These are phyloP conservation scores for Antrodiella citrinella DNA, from an alignment of 768 basidiomycete genomes.

Conservation along the genomic window DNA sequence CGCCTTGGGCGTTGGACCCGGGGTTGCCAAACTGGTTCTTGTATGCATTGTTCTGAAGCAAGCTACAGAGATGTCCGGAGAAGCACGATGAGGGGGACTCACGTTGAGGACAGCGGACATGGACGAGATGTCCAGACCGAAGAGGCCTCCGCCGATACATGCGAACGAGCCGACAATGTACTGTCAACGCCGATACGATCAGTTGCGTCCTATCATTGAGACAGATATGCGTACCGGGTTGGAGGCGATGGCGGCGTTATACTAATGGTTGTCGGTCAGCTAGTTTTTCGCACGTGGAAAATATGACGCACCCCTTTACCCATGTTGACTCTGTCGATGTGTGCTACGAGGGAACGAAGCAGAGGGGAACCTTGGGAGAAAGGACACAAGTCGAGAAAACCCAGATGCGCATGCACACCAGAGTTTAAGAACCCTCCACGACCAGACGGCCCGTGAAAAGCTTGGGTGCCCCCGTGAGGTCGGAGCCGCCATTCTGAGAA, in stretches of 20 bases:
- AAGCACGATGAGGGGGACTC: constrained; percentile 10
- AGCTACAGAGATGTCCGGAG: background rate
- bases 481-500: background rate
- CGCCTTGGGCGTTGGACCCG: constrained; percentile 50
- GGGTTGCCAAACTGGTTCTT: constrained; percentile 31
- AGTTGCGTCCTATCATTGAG: background rate
- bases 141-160: constrained; percentile 74
- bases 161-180: constrained; percentile 76
- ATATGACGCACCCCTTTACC: constrained; percentile 20
- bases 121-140: constrained; percentile 76
- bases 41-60: constrained; percentile 26
- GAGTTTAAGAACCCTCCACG: background rate
- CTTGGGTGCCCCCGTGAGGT: background rate
- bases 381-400: constrained; percentile 5
- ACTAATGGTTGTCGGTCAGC: constrained; percentile 24
- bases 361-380: background rate
- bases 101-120: constrained; percentile 71
- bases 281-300: background rate
- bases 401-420: background rate
- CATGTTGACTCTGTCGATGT: constrained; percentile 8
- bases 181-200: constrained; percentile 27
- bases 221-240: constrained; percentile 48
- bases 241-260: constrained; percentile 45
- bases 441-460: background rate
- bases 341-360: background rate